Evolutionary conservation across 78 protist genomes (phyloP).

Genomic region (Monocercomonoides exilis): DNA sequence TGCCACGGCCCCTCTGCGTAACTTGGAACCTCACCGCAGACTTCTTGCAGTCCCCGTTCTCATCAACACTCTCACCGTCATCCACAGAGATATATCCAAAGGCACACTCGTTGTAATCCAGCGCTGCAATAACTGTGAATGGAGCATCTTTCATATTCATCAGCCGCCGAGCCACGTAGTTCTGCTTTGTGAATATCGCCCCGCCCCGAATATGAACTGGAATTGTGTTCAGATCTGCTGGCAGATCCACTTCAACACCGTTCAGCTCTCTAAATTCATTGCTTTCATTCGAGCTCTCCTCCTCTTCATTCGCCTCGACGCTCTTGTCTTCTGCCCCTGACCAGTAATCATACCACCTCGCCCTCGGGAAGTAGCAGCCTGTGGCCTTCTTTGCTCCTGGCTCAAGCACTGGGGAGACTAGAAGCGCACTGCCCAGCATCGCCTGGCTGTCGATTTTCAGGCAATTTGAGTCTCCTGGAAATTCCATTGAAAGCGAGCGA

Average conservation of each 20-base stretch:
- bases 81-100: neutral
- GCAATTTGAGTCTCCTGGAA: neutral
- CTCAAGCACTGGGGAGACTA: neutral
- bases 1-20: too few species aligned
- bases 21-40: too few species aligned
- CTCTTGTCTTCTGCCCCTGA: neutral
- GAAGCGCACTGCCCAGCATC: neutral
- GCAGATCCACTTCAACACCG: neutral
- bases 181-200: neutral
- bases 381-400: neutral
- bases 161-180: neutral
- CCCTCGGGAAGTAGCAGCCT: neutral
- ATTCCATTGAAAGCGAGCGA: neutral
- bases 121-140: neutral
- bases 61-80: too few species aligned
- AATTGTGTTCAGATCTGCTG: neutral
- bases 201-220: neutral
- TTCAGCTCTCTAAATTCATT: too few species aligned
- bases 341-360: neutral
- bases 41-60: too few species aligned
- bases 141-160: neutral
- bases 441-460: neutral
- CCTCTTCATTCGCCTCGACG: neutral
- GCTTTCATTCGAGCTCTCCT: too few species aligned
- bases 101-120: neutral